phyloP scores from a whole-genome alignment of 371 early-diverging fungal genomes.

The Paraphysoderma sedebokerense region DNA sequence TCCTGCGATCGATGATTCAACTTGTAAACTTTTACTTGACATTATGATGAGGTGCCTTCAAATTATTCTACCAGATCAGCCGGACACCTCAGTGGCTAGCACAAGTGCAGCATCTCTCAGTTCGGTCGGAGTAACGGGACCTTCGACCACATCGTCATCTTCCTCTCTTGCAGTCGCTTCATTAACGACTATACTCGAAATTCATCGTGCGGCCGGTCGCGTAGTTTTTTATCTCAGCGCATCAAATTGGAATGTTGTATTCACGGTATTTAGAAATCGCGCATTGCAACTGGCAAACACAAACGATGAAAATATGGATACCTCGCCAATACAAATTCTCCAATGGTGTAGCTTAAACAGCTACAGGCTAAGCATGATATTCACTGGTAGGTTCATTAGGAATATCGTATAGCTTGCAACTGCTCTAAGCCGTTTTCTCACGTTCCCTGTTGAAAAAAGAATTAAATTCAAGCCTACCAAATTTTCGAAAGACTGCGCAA shows the following conservation, averaged over 20 bases:
- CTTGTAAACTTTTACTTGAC: constrained; percentile 44
- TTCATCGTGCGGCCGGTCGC: constrained; percentile 42
- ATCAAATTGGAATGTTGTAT: constrained; percentile 61
- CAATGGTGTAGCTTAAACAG: constrained; percentile 61
- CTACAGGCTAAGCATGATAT: constrained; percentile 39
- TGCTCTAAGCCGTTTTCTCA: background rate
- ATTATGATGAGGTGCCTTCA: constrained; percentile 46
- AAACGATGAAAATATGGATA: constrained; percentile 45
- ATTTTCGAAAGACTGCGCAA: constrained; percentile 49
- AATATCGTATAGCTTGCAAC: background rate
- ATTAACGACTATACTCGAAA: constrained; percentile 25
- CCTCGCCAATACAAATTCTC: constrained; percentile 52
- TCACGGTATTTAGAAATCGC: constrained; percentile 39
- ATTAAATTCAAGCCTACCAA: constrained; percentile 35
- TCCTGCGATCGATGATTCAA: constrained; percentile 50
- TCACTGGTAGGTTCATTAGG: constrained; percentile 28
- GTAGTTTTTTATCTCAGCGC: constrained; percentile 61
- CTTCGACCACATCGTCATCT: constrained; percentile 7
- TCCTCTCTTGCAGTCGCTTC: constrained; percentile 7
- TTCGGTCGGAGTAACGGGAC: background rate
- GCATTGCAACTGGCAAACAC: constrained; percentile 35
- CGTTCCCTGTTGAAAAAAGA: constrained; percentile 19
- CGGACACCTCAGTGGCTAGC: constrained; percentile 12
- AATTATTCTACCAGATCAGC: constrained; percentile 23
- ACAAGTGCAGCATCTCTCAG: too few species aligned